phyloP scores from a whole-genome alignment of 148 eudicot species.

The Amaranthus hypochondriacus region DNA sequence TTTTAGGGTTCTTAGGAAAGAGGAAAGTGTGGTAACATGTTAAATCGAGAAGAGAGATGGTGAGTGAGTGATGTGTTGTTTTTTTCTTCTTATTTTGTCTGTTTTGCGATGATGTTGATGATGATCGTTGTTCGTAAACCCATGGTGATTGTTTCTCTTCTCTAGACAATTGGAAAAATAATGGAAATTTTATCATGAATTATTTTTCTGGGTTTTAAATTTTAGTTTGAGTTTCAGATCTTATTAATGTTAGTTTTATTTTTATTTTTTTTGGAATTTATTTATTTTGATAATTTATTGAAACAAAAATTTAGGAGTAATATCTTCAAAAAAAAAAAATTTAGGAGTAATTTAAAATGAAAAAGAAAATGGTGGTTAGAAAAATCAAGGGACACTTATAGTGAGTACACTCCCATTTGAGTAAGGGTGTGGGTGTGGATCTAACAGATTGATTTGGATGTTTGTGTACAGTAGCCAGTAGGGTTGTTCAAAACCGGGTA shows the following conservation, averaged over 20 bases:
- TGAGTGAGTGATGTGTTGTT: not conserved
- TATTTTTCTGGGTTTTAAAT: too few species aligned
- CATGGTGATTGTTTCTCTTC: slow-evolving; percentile 10
- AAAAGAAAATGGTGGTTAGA: not conserved
- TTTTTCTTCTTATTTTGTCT: not conserved
- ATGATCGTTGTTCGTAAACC: not conserved
- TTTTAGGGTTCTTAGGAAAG: slow-evolving; percentile 12
- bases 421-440: not conserved
- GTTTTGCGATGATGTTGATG: not conserved
- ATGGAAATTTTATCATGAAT: not conserved
- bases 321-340: too few species aligned
- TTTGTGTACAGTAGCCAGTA: not conserved
- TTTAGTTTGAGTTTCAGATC: not conserved
- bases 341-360: too few species aligned
- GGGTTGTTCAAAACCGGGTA: too few species aligned
- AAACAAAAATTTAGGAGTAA: not conserved
- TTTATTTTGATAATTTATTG: not conserved
- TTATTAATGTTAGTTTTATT: too few species aligned
- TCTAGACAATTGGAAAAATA: slow-evolving; percentile 6
- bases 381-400: not conserved
- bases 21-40: not conserved
- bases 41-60: slow-evolving; percentile 13
- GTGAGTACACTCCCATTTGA: not conserved
- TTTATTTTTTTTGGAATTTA: not conserved
- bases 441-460: not conserved